Base-by-base conservation (phyloP, 805 yeast genomes). In the Schizosaccharomyces cryophilus region DNA sequence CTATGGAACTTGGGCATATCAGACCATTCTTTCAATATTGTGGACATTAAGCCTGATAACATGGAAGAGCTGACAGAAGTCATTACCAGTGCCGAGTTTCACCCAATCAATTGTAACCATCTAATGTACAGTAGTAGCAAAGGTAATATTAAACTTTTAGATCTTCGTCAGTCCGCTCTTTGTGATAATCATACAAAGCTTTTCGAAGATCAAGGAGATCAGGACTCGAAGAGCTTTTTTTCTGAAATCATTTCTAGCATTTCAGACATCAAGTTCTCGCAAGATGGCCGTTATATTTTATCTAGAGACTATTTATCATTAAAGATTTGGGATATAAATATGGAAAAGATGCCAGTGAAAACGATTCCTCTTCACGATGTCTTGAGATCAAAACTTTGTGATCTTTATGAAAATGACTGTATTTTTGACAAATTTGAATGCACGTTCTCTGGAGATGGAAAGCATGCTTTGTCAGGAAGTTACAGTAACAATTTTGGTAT, bases 51-150 rank as follows among this genome's bases (percentile, higher is more conserved):
- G 71, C 99, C 99, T 9, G 86, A 88, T 5, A 88, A 88, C 72
- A 94, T 93, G 98, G 99, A 93, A 75, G 99, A 93, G 73, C 79
- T 93, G 67, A 90, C 98, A 9, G 98, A 93, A 72, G 98, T 93
- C 61, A 90, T 93, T 65, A 93, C 99, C 19, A 80, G 89, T 68
- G 94, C 97, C 1, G 95, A 89, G 71, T 93, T 93, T 75, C 97
- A 94, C 72, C 98, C 99, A 17, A 73, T 75, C 58, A 82, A 83
- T 69, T 93, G 99, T 76, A 93, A 93, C 71, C 74, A 85, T 67
- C 90, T 93, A 73, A 88, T 90, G 88, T 90, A 93, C 74, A 84
- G 95, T 5, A 85, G 95, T 13, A 85, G 95, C 61, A 93, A 90
- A 72, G 99, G 98, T 62, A 86, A 95, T 54, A 87, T 94, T 66